Conservation (phyloP, 1,139 yeast species). For the Zygosaccharomyces sapae region DNA sequence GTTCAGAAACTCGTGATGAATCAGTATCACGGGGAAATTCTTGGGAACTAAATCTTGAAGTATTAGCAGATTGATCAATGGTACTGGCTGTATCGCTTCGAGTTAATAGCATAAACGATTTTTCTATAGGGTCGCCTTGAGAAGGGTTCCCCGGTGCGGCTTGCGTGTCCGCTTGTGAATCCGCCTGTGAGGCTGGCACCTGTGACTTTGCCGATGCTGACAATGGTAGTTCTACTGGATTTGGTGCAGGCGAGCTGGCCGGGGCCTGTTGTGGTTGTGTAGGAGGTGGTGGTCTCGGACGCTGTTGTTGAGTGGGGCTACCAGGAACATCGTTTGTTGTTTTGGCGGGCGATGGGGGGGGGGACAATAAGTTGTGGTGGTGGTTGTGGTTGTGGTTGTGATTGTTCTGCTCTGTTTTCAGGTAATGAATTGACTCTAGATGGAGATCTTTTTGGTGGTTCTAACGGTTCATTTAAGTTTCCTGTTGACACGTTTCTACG, state of each 20-base stretch:
- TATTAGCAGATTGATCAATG: slow-evolving; percentile 1
- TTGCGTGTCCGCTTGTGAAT: not conserved
- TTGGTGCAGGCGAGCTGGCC: not conserved
- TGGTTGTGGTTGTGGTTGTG: too few relatives aligned
- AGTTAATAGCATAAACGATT: slow-evolving; percentile 33
- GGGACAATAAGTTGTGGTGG: too few relatives aligned
- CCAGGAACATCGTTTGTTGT: not conserved
- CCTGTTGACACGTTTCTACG: slow-evolving; percentile 15
- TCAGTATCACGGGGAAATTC: slow-evolving; percentile 2
- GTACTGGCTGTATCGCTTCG: slow-evolving; percentile 21
- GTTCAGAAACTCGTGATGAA: slow-evolving; percentile 2
- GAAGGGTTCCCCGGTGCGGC: not conserved
- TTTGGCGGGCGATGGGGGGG: too few relatives aligned
- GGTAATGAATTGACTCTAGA: slow-evolving; percentile 12
- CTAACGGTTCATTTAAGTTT: slow-evolving; percentile 6
- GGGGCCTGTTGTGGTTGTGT: not conserved
- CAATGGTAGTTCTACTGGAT: not conserved
- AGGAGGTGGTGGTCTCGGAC: slow-evolving; percentile 1
- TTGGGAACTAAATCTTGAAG: slow-evolving; percentile 1
- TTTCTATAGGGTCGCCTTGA: slow-evolving; percentile 30
- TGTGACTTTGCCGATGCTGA: not conserved
- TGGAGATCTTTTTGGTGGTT: slow-evolving; percentile 4
- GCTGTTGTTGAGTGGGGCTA: not conserved
- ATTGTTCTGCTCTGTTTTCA: not conserved
- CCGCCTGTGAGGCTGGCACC: not conserved